Evolutionary conservation across 2,329 filamentous ascomycete species (phyloP).

Genomic region (Cordyceps fumosorosea): DNA sequence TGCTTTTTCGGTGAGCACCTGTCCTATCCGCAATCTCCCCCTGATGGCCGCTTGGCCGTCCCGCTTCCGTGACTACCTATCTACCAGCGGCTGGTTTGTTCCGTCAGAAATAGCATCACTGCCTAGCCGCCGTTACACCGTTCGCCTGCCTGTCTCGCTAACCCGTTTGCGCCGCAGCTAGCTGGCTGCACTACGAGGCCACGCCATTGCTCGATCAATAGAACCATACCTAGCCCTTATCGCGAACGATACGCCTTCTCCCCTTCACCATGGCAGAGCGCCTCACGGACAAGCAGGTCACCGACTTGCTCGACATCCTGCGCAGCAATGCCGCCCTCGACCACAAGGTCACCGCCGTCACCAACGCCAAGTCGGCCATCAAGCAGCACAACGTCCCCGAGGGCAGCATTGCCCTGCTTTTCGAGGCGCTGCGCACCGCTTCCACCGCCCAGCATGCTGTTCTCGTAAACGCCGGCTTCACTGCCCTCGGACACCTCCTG

Average conservation of each 20-base stretch:
- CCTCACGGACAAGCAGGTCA: conserved; percentile 53
- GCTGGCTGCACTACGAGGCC: background rate
- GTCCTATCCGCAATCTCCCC: conserved; percentile 2
- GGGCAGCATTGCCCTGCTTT: conserved; percentile 60
- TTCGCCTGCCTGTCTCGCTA: background rate
- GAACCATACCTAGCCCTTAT: background rate
- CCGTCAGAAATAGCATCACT: background rate
- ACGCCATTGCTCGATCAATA: background rate
- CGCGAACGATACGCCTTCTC: background rate
- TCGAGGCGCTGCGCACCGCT: conserved; percentile 73
- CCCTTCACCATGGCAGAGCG: conserved; percentile 44
- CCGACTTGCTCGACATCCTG: conserved; percentile 45
- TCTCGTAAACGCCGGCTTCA: conserved; percentile 77
- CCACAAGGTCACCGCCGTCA: conserved; percentile 64
- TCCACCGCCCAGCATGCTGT: conserved; percentile 70
- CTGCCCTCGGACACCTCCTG: conserved; percentile 78
- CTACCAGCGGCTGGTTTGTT: background rate
- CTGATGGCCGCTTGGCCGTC: background rate
- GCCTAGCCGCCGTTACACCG: background rate
- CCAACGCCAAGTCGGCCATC: conserved; percentile 75
- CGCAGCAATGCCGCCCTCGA: conserved; percentile 61
- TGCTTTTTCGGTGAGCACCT: conserved; percentile 11
- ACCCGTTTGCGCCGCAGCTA: background rate
- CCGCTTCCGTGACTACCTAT: background rate
- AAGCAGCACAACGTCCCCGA: conserved; percentile 90